Conservation (phyloP, 2,329 filamentous ascomycete species). For the Zopfia rhizophila region DNA sequence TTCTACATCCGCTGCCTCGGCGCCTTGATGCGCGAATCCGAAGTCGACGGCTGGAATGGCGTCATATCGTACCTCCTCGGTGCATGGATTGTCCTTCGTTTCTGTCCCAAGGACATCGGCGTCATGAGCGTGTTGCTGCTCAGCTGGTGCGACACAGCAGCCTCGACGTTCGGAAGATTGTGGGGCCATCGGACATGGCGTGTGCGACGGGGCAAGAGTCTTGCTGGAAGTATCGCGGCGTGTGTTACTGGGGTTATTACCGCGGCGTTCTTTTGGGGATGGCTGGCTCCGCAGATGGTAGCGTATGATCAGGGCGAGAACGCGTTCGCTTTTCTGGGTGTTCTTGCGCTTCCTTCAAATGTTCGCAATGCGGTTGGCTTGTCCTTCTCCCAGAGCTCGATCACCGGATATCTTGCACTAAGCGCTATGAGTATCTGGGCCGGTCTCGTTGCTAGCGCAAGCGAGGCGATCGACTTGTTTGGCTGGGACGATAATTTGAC, state of each 20-base stretch:
- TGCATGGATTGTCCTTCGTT: conserved; percentile 84
- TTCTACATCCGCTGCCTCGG: conserved; percentile 87
- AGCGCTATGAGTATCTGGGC: conserved; percentile 85
- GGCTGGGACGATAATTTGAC: conserved; percentile 98
- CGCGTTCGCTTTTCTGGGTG: conserved; percentile 83
- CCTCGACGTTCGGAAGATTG: conserved; percentile 89
- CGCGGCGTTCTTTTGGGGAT: conserved; percentile 88
- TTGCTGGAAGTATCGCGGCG: conserved; percentile 88
- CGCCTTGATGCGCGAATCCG: conserved; percentile 95
- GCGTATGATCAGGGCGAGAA: conserved; percentile 56
- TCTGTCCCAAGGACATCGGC: conserved; percentile 92
- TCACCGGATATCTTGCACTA: conserved; percentile 78
- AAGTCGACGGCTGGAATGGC: conserved; percentile 93
- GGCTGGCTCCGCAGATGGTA: conserved; percentile 70
- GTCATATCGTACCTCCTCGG: conserved; percentile 97
- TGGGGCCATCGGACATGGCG: conserved; percentile 90
- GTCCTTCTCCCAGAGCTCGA: conserved; percentile 65
- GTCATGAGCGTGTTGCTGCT: conserved; percentile 90
- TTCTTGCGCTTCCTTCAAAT: conserved; percentile 73
- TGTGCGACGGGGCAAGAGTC: conserved; percentile 86
- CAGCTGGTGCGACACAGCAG: conserved; percentile 98
- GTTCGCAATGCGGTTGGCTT: conserved; percentile 71
- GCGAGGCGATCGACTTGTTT: conserved; percentile 90
- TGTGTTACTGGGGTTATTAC: conserved; percentile 84
- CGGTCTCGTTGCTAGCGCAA: conserved; percentile 87